These are phyloP conservation scores for Boletus patriciae DNA, from an alignment of 768 basidiomycete genomes.

Conservation along the genomic window DNA sequence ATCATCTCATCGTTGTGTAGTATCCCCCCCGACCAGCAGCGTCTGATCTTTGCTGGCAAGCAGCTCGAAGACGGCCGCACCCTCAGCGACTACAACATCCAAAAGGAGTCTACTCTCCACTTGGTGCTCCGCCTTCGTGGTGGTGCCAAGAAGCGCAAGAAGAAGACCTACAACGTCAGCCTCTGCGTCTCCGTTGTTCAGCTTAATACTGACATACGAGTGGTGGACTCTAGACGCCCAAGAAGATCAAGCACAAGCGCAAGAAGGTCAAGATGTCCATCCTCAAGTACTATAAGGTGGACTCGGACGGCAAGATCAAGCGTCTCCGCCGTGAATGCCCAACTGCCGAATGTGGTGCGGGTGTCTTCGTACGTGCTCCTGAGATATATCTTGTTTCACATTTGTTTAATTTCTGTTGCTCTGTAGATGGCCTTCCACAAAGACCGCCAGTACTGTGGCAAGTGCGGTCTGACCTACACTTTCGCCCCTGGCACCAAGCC, in stretches of 20 bases:
- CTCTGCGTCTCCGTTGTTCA: neutral
- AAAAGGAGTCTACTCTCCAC: slow-evolving; percentile 99
- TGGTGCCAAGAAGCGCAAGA: slow-evolving; percentile 99
- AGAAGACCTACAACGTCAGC: slow-evolving; percentile 97
- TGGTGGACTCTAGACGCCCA: slow-evolving; percentile 71
- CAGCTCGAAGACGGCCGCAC: slow-evolving; percentile 99
- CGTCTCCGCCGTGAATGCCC: slow-evolving; percentile 97
- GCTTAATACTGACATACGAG: slow-evolving; percentile 4
- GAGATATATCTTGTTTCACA: neutral
- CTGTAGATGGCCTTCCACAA: slow-evolving; percentile 96
- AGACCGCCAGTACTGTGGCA: slow-evolving; percentile 97
- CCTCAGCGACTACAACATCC: slow-evolving; percentile 94
- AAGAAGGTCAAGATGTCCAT: slow-evolving; percentile 99
- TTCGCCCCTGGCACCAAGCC: slow-evolving; percentile 82
- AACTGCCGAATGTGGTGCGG: slow-evolving; percentile 78
- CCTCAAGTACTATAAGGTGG: slow-evolving; percentile 99
- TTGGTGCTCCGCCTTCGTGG: slow-evolving; percentile 96
- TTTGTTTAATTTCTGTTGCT: slow-evolving; percentile 13
- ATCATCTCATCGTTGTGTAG: slow-evolving; percentile 37
- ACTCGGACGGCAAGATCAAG: slow-evolving; percentile 99
- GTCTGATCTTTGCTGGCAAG: slow-evolving; percentile 98
- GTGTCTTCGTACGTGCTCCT: slow-evolving; percentile 68
- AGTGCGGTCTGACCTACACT: slow-evolving; percentile 86
- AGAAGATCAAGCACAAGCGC: slow-evolving; percentile 99
- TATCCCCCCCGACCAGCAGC: slow-evolving; percentile 93